Evolutionary conservation across 208 protist species (phyloP), one percentile per base, ranked within the genome.

Genomic region (Crithidia mellificae): DNA sequence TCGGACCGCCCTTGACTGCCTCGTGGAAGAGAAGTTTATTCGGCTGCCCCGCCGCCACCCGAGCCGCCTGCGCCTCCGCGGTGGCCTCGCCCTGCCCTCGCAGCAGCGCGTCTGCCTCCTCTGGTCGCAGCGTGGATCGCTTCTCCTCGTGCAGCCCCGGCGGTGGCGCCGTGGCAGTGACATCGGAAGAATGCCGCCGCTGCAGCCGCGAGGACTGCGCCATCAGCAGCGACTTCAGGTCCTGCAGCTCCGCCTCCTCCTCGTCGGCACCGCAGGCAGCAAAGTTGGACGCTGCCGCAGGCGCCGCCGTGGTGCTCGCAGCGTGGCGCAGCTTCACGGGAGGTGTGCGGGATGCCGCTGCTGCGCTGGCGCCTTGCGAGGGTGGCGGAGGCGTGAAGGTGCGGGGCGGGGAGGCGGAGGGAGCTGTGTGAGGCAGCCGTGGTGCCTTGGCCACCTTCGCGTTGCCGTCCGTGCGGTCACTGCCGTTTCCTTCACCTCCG

Each of bases 161-260:
- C n/a, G n/a, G n/a, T n/a, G n/a, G n/a, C 12, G 15, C 47, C 46
- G 20, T 39, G 22, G 2, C 46, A 6, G 20, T 27, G 41, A 6
- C 41, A 20, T 51, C 14, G 20, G 30, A 6, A 5, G 44, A 65
- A 15, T 19, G 1, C 25, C 44, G 22, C 30, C 41, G 54, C 32
- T 71, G 66, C 57, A 92, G 67, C 5, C 84, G 87, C 12, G 66
- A 55, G 14, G 78, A 72, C 57, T 93, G 87, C 9, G 69, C 66
- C 25, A 78, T 80, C 43, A 90, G 68, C n/a, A 90, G 73, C 19
- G 55, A 14, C 63, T 85, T 85, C 24, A 93, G 63, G 5, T 53
- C 47, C 38, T 73, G 58, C 53, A 93, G 67, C 76, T 93, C 87
- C 44, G 80, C 64, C 34, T 72, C 63, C 17, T 77, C 68, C 11